Evolutionary conservation across 805 yeast genomes (phyloP).

Genomic region (Teunomyces funiuensis): DNA sequence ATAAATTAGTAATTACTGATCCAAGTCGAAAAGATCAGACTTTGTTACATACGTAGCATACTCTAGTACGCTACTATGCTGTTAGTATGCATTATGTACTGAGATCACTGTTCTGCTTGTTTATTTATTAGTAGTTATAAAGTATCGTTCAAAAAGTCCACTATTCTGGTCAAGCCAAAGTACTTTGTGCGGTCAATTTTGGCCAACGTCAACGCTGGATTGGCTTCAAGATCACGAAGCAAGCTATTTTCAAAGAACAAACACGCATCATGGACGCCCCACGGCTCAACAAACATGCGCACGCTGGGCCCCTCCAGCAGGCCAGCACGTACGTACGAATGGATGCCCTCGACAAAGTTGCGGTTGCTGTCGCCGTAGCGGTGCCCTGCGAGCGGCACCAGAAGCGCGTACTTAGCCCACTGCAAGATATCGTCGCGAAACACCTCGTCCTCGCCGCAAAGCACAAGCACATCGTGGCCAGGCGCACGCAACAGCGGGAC

Average conservation of each 20-base stretch:
- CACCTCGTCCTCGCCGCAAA: slow-evolving; percentile 41
- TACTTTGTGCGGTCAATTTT: slow-evolving; percentile 12
- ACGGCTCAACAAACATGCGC: slow-evolving; percentile 28
- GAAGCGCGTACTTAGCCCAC: slow-evolving; percentile 34
- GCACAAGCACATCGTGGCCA: slow-evolving; percentile 25
- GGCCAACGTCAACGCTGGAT: slow-evolving; percentile 1
- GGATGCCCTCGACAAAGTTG: slow-evolving; percentile 16
- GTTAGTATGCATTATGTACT: too few species aligned
- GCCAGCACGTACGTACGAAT: slow-evolving; percentile 2
- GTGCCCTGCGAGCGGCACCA: slow-evolving; percentile 21
- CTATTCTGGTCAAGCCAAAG: slow-evolving; percentile 23
- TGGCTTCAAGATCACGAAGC: slow-evolving; percentile 15
- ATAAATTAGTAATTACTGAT: too few species aligned
- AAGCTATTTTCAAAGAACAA: slow-evolving; percentile 28
- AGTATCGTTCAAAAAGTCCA: slow-evolving; percentile 23
- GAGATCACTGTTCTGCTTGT: too few species aligned
- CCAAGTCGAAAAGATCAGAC: too few species aligned
- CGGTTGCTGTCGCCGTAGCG: slow-evolving; percentile 28
- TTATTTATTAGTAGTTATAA: not conserved
- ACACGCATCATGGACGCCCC: slow-evolving; percentile 36
- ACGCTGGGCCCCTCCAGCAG: slow-evolving; percentile 4
- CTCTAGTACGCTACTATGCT: too few species aligned
- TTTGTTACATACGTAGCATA: too few species aligned
- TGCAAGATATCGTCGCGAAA: slow-evolving; percentile 40
- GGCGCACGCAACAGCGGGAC: slow-evolving; percentile 31